phyloP scores from a whole-genome alignment of 2,329 filamentous ascomycete species.

The Pseudophaeomoniella oleicola region DNA sequence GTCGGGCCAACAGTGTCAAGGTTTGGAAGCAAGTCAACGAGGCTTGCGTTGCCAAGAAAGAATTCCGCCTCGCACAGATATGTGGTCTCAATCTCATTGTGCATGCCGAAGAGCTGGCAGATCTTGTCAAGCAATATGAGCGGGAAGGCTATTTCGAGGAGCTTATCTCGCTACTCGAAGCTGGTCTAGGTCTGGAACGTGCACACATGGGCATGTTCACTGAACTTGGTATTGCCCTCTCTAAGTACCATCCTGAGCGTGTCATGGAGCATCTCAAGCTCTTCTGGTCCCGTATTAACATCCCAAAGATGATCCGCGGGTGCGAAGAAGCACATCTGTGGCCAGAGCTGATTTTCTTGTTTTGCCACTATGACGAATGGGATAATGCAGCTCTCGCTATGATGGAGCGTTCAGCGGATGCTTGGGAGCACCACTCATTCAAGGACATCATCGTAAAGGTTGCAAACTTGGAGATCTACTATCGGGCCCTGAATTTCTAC shows the following conservation, averaged over 20 bases:
- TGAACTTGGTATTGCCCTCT: slow-evolving; percentile 75
- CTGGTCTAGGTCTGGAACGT: slow-evolving; percentile 81
- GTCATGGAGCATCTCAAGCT: slow-evolving; percentile 98
- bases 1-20: slow-evolving; percentile 98
- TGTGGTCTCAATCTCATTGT: slow-evolving; percentile 97
- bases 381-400: slow-evolving; percentile 95
- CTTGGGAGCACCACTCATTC: slow-evolving; percentile 99
- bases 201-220: slow-evolving; percentile 98
- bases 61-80: slow-evolving; percentile 96
- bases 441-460: slow-evolving; percentile 98
- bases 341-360: slow-evolving; percentile 96
- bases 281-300: slow-evolving; percentile 96
- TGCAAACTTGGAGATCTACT: slow-evolving; percentile 97
- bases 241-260: slow-evolving; percentile 87
- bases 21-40: slow-evolving; percentile 98
- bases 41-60: slow-evolving; percentile 92
- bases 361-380: slow-evolving; percentile 96
- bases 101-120: slow-evolving; percentile 86
- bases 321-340: slow-evolving; percentile 91
- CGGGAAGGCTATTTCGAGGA: slow-evolving; percentile 96
- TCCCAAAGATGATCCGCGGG: slow-evolving; percentile 88
- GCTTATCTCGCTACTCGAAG: slow-evolving; percentile 85
- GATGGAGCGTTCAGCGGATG: slow-evolving; percentile 93
- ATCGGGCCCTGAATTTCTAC: slow-evolving; percentile 92
- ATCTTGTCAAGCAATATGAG: slow-evolving; percentile 94